phyloP scores from a whole-genome alignment of 371 early-diverging fungal species.

The Mortierella sp. region DNA sequence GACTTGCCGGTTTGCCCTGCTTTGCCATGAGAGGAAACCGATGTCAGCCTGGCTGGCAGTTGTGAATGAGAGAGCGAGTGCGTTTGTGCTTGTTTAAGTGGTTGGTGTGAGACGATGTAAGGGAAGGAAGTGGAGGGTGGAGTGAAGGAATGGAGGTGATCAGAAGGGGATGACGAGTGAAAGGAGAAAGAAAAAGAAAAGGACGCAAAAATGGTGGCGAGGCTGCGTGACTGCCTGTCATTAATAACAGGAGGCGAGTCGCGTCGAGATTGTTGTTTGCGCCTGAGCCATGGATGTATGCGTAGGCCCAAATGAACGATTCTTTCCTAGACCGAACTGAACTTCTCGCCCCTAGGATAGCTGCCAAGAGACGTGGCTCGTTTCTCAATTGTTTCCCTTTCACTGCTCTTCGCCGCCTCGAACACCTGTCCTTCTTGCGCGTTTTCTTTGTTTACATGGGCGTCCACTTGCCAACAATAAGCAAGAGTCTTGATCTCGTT shows the following conservation, averaged over 20 bases:
- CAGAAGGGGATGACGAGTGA: constrained; percentile 1
- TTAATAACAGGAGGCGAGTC: not conserved
- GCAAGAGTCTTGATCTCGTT: not conserved
- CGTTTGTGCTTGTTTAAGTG: not conserved
- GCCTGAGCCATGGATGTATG: not conserved
- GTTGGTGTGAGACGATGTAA: not conserved
- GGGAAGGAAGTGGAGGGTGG: not conserved
- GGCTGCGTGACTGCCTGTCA: constrained; percentile 1
- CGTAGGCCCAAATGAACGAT: not conserved
- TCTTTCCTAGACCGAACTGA: not conserved
- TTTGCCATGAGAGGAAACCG: not conserved
- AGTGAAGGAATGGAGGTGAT: not conserved
- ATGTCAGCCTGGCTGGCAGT: not conserved
- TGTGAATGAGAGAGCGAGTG: not conserved
- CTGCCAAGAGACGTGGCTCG: not conserved
- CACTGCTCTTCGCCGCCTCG: not conserved
- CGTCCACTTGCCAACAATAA: not conserved
- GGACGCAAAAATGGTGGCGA: constrained; percentile 7
- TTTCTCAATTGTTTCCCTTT: not conserved
- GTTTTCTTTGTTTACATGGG: not conserved
- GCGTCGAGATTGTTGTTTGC: not conserved
- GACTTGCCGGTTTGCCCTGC: constrained; percentile 7
- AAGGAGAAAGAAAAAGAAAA: not conserved
- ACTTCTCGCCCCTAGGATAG: not conserved
- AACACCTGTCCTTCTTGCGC: not conserved